Conservation (phyloP, 1,139 yeast species). For the Blastobotrys indianensis region DNA sequence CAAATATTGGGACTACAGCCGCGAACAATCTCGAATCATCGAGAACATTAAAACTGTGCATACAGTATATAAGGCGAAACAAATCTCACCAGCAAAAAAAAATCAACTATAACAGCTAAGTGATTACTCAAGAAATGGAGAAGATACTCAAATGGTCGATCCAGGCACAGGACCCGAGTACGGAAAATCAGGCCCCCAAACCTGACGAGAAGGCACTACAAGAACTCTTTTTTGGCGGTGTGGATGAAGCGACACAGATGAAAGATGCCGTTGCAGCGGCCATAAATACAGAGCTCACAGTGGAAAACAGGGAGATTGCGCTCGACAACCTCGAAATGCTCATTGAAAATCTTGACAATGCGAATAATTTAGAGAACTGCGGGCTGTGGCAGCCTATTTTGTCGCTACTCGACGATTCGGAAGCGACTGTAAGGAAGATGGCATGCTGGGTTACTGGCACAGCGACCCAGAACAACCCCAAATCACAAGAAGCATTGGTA, state of each 20-base stretch:
- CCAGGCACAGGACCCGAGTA: constrained; percentile 33
- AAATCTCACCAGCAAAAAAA: neutral
- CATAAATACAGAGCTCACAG: constrained; percentile 52
- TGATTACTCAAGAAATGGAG: constrained; percentile 51
- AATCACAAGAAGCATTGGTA: constrained; percentile 23
- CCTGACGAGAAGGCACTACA: constrained; percentile 68
- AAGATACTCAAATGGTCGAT: constrained; percentile 88
- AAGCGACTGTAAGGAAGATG: constrained; percentile 44
- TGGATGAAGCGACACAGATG: constrained; percentile 65
- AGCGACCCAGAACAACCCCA: constrained; percentile 83
- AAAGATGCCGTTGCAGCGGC: constrained; percentile 62
- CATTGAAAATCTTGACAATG: constrained; percentile 89
- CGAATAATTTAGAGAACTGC: constrained; percentile 82
- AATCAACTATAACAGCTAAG: neutral
- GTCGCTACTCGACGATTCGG: constrained; percentile 42
- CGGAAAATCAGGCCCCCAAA: constrained; percentile 22
- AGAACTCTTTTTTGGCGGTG: constrained; percentile 50
- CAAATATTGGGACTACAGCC: neutral
- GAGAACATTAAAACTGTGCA: neutral
- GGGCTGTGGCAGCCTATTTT: constrained; percentile 72
- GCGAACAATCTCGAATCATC: constrained; percentile 4
- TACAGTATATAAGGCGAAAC: neutral
- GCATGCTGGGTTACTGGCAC: constrained; percentile 80
- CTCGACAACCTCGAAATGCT: constrained; percentile 91
- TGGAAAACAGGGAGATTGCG: constrained; percentile 63